Base-by-base conservation (phyloP, 495 filamentous ascomycete species). In the Apodospora peruviana region DNA sequence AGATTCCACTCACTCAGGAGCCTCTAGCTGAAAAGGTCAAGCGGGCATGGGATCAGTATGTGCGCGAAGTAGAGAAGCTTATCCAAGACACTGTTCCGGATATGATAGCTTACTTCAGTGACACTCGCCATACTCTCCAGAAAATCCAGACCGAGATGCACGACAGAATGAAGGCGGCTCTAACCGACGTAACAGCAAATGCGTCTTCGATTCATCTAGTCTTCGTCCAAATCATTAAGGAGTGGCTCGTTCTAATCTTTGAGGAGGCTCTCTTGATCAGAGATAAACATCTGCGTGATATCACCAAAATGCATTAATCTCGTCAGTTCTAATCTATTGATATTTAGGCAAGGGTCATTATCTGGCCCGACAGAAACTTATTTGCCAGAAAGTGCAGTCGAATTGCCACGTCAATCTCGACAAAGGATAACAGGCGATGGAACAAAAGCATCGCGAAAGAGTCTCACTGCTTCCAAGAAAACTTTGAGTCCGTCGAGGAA, bases 1-100 rank as follows among this genome's bases (percentile, higher is more conserved):
- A 55, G 9, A 23, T 51, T 2, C 47, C 47, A 11, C 19, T 23
- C 5, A 27, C 22, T 5, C 24, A 24, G 22, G 40, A 32, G 0
- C 48, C 48, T 1, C 2, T 55, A 17, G 9, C 32, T 49, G 25
- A 38, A 7, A 24, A 7, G 21, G 29, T 50, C 19, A 36, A 40
- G 14, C 20, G 37, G 2, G 45, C 46, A 5, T 61, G 55, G 55
- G 34, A 16, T 0, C 20, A 27, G 5, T 53, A 56, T 20, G 20
- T 58, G 4, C 5, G 44, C 11, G 40, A 55, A 11, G 10, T 61
- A 4, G 37, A 21, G 12, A 1, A 3, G 2, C 45, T 35, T 5
- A 23, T 57, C 27, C 7, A 20, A 0, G 21, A 8, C 12, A 50
- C 29, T 11, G 46, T 46, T 3, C 50, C 55, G 2, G 46, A 41